Evolutionary conservation across 441 rosid species (phyloP), one percentile per base, ranked within the genome.

Genomic region (Lepidium campestre): DNA sequence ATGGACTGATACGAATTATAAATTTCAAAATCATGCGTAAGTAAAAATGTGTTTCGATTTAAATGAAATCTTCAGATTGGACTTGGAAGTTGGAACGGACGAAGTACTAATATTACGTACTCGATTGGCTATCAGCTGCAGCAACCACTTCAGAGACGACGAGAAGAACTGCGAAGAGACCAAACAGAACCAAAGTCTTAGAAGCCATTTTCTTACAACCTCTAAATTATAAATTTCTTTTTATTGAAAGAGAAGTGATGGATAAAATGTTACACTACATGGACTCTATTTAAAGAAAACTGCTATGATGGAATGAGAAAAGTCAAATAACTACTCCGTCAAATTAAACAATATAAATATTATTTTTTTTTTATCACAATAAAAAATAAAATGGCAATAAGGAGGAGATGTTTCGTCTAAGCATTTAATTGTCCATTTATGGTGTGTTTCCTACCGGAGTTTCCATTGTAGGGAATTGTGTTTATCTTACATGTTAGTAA

Each of bases 151-250:
- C 61, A 2, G 61, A 56, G 29, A 36, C 31, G 3, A 56, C 45
- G 13, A 56, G 45, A 36, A 56, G 67, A 65, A 74, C 15, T 13
- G 65, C 55, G 20, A 74, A 22, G 46, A 65, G 55, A 65, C 73
- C 66, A 3, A 77, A 67, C 40, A 72, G 50, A 42, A 72, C 15
- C 58, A 77, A 69, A 40, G 53, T 45, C 49, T 69, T 80, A 53
- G 79, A 64, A 67, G 45, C 47, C 83, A 77, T 72, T 63, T 57
- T 58, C 14, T 41, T 64, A 4, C 14, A 39, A 5, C 6, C 15
- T 71, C 17, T 18, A 25, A 5, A 25, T 49, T 36, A 36, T 22
- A 32, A 20, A 12, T 23, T 66, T 64, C 2, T 55, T 18, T 41
- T 10, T 48, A 35, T 56, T 13, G 22, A 31, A 22, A 40, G 22